phyloP scores from a whole-genome alignment of 805 yeast genomes.

The Lipomyces oligophaga region DNA sequence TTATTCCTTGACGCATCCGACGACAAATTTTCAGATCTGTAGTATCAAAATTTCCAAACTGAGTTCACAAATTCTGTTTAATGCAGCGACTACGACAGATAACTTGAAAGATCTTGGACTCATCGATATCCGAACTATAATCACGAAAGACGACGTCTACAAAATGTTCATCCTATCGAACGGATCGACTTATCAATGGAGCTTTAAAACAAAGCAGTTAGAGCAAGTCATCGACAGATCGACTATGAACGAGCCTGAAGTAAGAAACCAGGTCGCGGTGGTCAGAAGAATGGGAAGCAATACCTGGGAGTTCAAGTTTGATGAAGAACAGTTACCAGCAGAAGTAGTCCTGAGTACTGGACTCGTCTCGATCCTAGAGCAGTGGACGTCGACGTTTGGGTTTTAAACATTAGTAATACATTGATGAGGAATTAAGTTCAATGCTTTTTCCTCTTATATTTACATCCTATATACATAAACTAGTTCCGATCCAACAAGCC shows the following conservation, averaged over 20 bases:
- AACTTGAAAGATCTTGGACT: not conserved
- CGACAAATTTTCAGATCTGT: too few relatives aligned
- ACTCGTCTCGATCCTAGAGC: slow-evolving; percentile 58
- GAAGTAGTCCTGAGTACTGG: slow-evolving; percentile 60
- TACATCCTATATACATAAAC: too few relatives aligned
- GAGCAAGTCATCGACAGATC: slow-evolving; percentile 40
- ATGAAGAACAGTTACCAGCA: slow-evolving; percentile 52
- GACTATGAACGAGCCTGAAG: slow-evolving; percentile 45
- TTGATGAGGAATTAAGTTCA: too few relatives aligned
- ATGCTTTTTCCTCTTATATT: too few relatives aligned
- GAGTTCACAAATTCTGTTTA: slow-evolving; percentile 11
- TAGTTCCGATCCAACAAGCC: too few relatives aligned
- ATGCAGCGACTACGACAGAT: slow-evolving; percentile 1
- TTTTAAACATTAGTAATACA: too few relatives aligned
- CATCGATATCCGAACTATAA: slow-evolving; percentile 42
- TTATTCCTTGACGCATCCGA: slow-evolving; percentile 2
- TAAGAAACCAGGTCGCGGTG: slow-evolving; percentile 60
- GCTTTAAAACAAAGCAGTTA: slow-evolving; percentile 53
- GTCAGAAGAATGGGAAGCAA: slow-evolving; percentile 51
- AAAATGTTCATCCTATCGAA: slow-evolving; percentile 58
- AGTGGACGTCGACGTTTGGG: slow-evolving; percentile 60
- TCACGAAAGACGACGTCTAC: slow-evolving; percentile 61
- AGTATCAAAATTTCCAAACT: slow-evolving; percentile 13
- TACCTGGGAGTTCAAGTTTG: slow-evolving; percentile 55
- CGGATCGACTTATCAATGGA: slow-evolving; percentile 64